Evolutionary conservation across 2,329 filamentous ascomycete genomes (phyloP).

Genomic region (Fonsecaea monophora): DNA sequence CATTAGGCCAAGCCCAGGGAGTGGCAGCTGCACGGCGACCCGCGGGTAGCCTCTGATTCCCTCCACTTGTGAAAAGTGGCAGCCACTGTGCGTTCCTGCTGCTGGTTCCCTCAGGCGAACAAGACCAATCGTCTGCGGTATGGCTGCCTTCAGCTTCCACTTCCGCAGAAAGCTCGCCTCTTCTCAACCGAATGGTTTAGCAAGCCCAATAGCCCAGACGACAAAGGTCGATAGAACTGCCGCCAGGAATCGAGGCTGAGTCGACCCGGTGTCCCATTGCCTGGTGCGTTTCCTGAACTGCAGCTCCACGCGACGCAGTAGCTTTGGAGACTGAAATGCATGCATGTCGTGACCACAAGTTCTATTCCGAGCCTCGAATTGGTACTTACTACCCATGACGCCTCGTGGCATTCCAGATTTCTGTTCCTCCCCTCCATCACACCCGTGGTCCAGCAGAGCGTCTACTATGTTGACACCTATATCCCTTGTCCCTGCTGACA

Average conservation of each 20-base stretch:
- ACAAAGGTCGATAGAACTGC: conserved; percentile 24
- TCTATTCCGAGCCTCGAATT: conserved; percentile 29
- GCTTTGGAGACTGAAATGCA: conserved; percentile 20
- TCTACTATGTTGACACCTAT: conserved; percentile 27
- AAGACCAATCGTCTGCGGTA: conserved; percentile 15
- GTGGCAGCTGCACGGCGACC: conserved; percentile 30
- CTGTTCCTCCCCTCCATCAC: conserved; percentile 15
- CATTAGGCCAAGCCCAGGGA: conserved; percentile 28
- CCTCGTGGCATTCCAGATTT: conserved; percentile 28
- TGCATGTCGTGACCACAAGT: conserved; percentile 24
- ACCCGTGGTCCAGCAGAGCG: conserved; percentile 4
- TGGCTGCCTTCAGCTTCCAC: conserved; percentile 22
- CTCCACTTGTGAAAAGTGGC: conserved; percentile 17
- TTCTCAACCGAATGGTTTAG: conserved; percentile 16
- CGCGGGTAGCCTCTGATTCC: conserved; percentile 28
- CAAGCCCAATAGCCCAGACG: conserved; percentile 15
- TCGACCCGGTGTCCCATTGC: conserved; percentile 27
- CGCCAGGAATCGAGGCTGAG: conserved; percentile 34
- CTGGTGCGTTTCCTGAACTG: conserved; percentile 8
- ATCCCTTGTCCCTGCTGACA: conserved; percentile 26
- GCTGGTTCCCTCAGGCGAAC: conserved; percentile 4
- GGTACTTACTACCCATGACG: conserved; percentile 25
- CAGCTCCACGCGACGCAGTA: conserved; percentile 28
- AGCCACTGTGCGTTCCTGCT: conserved; percentile 6
- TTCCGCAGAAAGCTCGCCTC: conserved; percentile 13